phyloP scores from a whole-genome alignment of 192 early-diverging fungal species.

The Backusella tuberculispora region DNA sequence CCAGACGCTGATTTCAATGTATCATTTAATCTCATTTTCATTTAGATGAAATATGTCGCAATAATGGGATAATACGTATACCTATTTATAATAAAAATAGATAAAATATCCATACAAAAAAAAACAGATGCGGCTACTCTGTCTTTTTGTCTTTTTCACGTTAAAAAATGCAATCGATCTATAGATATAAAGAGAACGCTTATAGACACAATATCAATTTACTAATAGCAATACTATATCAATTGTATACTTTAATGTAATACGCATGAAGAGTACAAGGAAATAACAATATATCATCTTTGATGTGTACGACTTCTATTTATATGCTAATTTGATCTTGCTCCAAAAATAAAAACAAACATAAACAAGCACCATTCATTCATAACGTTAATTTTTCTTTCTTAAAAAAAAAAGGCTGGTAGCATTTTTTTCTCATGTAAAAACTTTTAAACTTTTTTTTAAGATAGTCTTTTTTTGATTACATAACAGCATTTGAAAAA shows the following conservation, averaged over 20 bases:
- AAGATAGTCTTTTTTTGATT: too few species aligned
- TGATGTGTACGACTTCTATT: conserved; percentile 5
- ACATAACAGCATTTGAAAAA: too few species aligned
- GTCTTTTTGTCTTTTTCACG: too few species aligned
- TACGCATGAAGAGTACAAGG: background rate
- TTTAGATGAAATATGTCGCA: background rate
- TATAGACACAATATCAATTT: background rate
- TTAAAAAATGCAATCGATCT: too few species aligned
- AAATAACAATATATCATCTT: background rate
- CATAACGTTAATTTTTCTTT: too few species aligned
- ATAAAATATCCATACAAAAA: background rate
- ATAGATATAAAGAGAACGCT: too few species aligned
- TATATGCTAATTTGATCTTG: background rate
- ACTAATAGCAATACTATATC: background rate
- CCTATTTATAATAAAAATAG: background rate
- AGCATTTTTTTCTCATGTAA: too few species aligned
- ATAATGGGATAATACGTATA: background rate
- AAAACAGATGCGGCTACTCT: too few species aligned
- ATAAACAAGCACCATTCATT: background rate
- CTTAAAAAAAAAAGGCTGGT: too few species aligned
- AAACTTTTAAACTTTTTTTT: too few species aligned
- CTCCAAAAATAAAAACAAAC: background rate
- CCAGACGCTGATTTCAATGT: background rate
- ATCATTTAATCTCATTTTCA: conserved; percentile 3
- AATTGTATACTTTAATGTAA: background rate